Percentiles rank a stretch among this genome's conserved stretches.
These are phyloP conservation scores for Saxophila tyrrhenica DNA, from an alignment of 495 filamentous ascomycete genomes.

Conservation along the genomic window DNA sequence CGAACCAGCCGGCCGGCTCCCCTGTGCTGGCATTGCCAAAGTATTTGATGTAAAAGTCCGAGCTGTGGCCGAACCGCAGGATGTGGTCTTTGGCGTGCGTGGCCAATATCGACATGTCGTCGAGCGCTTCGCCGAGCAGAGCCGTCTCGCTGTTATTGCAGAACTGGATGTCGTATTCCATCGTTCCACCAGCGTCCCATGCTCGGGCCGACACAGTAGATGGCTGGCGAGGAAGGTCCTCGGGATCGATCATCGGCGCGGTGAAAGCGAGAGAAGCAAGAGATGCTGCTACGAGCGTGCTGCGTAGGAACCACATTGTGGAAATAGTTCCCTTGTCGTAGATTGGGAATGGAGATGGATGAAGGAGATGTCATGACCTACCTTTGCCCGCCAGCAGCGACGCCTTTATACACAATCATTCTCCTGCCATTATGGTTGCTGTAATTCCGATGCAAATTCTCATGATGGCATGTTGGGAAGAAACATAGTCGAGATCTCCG, in stretches of 20 bases:
- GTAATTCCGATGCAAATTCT: no score
- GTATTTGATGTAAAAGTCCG: slow-evolving; percentile 45
- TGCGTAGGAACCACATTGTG: background rate
- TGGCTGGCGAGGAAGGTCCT: background rate
- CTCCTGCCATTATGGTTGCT: no score
- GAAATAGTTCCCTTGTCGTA: no score
- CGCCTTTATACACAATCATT: background rate
- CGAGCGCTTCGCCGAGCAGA: slow-evolving; percentile 37
- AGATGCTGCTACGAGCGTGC: background rate
- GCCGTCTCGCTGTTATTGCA: slow-evolving; percentile 43
- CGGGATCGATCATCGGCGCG: background rate
- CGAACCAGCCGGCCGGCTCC: slow-evolving; percentile 42
- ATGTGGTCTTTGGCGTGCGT: slow-evolving; percentile 38
- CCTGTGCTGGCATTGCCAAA: slow-evolving; percentile 41
- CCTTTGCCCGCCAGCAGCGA: background rate
- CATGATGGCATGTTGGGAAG: no score
- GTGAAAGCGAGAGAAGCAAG: background rate
- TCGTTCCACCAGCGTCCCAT: slow-evolving; percentile 7
- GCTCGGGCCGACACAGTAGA: background rate
- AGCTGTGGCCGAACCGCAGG: slow-evolving; percentile 39
- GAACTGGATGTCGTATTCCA: slow-evolving; percentile 40
- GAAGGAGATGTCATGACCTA: no score
- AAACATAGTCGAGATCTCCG: no score
- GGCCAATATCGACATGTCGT: slow-evolving; percentile 39
- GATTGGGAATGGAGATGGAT: no score